These are phyloP conservation scores for Hyphopichia khmerensis DNA, from an alignment of 1,139 yeast genomes.

Conservation along the genomic window DNA sequence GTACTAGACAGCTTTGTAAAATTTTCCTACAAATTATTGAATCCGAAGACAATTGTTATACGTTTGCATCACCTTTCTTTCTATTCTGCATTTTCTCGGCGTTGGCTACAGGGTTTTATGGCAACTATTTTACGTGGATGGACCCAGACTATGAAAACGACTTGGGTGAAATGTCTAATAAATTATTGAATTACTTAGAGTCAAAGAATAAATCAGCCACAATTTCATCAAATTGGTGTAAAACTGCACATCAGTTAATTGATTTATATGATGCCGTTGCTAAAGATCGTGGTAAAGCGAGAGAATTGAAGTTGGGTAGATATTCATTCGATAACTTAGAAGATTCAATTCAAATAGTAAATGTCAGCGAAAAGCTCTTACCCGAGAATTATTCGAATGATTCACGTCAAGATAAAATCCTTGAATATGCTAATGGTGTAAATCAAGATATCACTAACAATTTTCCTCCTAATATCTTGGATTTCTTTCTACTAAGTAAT, in stretches of 20 bases:
- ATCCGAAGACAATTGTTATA: not conserved
- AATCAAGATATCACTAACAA: not conserved
- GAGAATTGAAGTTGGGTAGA: slow-evolving; percentile 5
- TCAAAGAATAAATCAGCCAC: not conserved
- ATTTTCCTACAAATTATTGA: slow-evolving; percentile 1
- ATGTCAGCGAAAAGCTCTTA: not conserved
- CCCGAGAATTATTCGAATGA: slow-evolving; percentile 1
- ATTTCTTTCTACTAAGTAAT: slow-evolving; percentile 1
- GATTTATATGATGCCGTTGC: slow-evolving; percentile 6
- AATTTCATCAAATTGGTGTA: slow-evolving; percentile 4
- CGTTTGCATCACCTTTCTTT: slow-evolving; percentile 5
- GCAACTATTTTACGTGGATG: slow-evolving; percentile 7
- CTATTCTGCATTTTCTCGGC: slow-evolving; percentile 6
- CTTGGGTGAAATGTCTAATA: not conserved
- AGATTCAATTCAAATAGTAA: slow-evolving; percentile 5
- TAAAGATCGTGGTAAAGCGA: slow-evolving; percentile 3
- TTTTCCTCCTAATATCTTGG: not conserved
- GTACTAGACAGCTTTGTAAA: slow-evolving; percentile 2
- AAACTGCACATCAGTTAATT: slow-evolving; percentile 4
- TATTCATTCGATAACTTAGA: slow-evolving; percentile 3
- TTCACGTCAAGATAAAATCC: not conserved
- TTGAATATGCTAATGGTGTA: not conserved
- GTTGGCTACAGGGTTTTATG: slow-evolving; percentile 4
- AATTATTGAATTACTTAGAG: slow-evolving; percentile 2
- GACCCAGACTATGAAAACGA: slow-evolving; percentile 4